A percentile compares a stretch with the other conserved stretches of the same genome.
These are phyloP conservation scores for Kuraishia ogatae DNA, from an alignment of 805 yeast species.

Conservation along the genomic window DNA sequence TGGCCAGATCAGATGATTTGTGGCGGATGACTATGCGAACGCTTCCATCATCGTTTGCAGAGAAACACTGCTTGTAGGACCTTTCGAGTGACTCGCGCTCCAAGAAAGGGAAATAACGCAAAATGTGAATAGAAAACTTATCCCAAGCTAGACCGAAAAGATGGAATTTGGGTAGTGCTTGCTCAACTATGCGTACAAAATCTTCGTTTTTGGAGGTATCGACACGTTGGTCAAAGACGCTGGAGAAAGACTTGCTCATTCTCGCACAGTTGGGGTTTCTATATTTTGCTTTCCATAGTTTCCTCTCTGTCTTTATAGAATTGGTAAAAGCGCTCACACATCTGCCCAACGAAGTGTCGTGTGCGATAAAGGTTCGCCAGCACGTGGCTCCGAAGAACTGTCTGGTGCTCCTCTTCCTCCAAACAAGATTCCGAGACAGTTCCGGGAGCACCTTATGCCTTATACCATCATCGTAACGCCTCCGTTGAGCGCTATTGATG, in stretches of 20 bases:
- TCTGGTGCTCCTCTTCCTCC: not conserved
- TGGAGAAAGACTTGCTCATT: not conserved
- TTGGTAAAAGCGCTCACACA: not conserved
- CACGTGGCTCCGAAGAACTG: not conserved
- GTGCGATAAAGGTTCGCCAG: not conserved
- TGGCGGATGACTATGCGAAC: not conserved
- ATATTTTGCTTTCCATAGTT: not conserved
- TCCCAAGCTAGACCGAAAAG: not conserved
- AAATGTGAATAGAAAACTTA: not conserved
- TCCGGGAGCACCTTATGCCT: not conserved
- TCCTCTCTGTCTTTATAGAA: not conserved
- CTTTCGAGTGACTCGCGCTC: not conserved
- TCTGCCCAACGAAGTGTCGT: not conserved
- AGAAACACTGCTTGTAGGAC: not conserved
- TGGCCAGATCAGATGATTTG: not conserved
- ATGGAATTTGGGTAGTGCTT: not conserved
- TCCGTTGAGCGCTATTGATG: not conserved
- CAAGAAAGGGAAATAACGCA: not conserved
- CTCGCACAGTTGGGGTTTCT: not conserved
- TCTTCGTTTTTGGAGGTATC: not conserved
- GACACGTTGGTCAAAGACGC: not conserved
- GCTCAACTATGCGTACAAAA: not conserved
- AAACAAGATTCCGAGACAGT: not conserved
- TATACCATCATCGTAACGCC: not conserved
- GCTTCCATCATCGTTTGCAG: not conserved